Evolutionary conservation across 2,329 filamentous ascomycete genomes (phyloP).

Genomic region (Scorias spongiosa): DNA sequence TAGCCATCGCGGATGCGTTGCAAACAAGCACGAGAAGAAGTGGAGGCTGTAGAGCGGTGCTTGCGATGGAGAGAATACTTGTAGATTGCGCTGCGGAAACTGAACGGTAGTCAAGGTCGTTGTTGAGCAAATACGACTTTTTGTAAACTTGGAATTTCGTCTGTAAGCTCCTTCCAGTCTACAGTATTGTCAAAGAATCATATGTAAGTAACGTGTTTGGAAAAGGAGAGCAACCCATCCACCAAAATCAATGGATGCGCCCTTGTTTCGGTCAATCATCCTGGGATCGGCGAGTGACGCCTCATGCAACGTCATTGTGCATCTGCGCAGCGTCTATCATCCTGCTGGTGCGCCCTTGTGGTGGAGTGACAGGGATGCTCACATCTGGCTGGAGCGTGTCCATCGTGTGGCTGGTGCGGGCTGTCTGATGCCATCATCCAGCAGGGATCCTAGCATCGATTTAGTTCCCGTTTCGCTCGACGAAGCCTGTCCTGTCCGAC

Average conservation of each 20-base stretch:
- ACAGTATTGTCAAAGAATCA: too few relatives aligned
- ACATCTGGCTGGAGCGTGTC: not conserved
- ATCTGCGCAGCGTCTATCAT: not conserved
- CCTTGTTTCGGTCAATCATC: too few relatives aligned
- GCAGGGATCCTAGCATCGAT: conserved; percentile 15
- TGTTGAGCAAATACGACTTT: not conserved
- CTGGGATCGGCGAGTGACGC: not conserved
- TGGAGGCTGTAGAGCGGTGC: not conserved
- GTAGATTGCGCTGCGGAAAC: not conserved
- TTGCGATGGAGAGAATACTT: too few relatives aligned
- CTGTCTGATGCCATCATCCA: not conserved
- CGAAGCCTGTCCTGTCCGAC: too few relatives aligned
- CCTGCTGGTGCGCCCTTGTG: not conserved
- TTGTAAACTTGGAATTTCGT: too few relatives aligned
- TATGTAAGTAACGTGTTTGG: too few relatives aligned
- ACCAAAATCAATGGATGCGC: too few relatives aligned
- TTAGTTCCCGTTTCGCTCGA: too few relatives aligned
- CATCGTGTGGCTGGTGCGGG: not conserved
- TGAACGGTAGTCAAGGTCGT: not conserved
- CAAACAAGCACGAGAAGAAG: not conserved
- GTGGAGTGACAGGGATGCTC: not conserved
- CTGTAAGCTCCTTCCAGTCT: too few relatives aligned
- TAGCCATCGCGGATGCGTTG: conserved; percentile 7
- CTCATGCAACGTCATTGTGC: not conserved
- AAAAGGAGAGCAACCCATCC: too few relatives aligned